Base-by-base conservation (phyloP, 176 grass and related monocot genomes). In the Phoenix dactylifera region DNA sequence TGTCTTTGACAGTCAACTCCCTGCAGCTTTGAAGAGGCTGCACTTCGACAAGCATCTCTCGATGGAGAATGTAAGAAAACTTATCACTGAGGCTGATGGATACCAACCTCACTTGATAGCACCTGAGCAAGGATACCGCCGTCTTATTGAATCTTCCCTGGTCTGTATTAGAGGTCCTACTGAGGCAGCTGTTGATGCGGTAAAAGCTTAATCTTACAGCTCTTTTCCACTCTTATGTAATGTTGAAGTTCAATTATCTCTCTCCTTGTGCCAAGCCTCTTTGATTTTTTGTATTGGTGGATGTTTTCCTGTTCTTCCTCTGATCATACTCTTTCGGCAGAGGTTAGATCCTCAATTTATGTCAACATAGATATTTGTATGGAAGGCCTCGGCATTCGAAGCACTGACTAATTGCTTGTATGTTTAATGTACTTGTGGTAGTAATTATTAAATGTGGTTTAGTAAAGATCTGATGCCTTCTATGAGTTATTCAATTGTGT, bases 31-130 rank as follows among this genome's bases (percentile, higher is more conserved):
- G 25, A 67, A 67, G 32, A 26, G 51, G 25, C 22, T 67, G 24
- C 65, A 54, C 54, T 67, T 67, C 44, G 65, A 67, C 65, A 67
- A 55, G 17, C 52, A 67, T 32, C 52, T 67, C 18, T 55, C 65
- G 10, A 54, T 67, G 65, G 51, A 67, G n/a, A 67, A 67, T 55
- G 65, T 67, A 12, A 67, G 52, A 39, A 67, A 67, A 20, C 51
- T 67, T 32, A 55, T 67, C 65, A 55, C 65, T 55, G 65, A 67
- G 54, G 65, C 65, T 55, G 65, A 67, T 55, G 65, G 65, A 26
- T 67, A 67, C 15, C 65, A 67, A 55, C 65, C 65, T 55, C 65
- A 67, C 9, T 35, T 67, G 24, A 67, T 67, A 18, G 65, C 65
- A 7, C 65, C 65, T 32, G 65, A 67, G 52, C 65, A 67, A 67